Base-by-base conservation (phyloP, 208 protist genomes). In the Leishmania martiniquensis region DNA sequence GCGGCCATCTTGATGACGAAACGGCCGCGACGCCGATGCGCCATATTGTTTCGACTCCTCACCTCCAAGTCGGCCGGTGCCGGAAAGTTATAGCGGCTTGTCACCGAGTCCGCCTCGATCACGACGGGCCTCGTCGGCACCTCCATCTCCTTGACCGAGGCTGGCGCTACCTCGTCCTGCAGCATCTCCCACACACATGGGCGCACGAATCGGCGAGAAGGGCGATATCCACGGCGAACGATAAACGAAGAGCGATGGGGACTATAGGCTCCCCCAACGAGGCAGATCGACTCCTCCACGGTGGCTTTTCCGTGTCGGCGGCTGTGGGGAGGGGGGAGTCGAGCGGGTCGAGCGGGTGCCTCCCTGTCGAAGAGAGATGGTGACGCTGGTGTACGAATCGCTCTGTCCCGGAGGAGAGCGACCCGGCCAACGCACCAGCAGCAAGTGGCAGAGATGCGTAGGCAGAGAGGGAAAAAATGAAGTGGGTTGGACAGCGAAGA, bases 1-100 rank as follows among this genome's bases (percentile, higher is more conserved):
- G 86, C 71, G 20, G 81, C 84, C 6, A 89, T 75, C 76, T 89
- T 92, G 51, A 90, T 87, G 25, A 87, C 82, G 65, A 74, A 90
- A 45, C 82, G 75, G 25, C 89, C 84, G 37, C 82, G 84, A 20
- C 83, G 81, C 29, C 72, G 71, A 12, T n/a, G 32, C 32, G 84
- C 76, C n/a, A 45, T 62, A 52, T 85, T 72, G 15, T 49, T 51
- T 22, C 4, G 4, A n/a, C 47, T 72, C 20, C 6, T 54, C 39
- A 39, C 25, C 55, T 67, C 66, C 25, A 57, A 45, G 34, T 69
- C 29, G 1, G 52, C 3, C 65, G 4, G 37, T 1, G 66, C 7
- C 29, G 66, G 55, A 52, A 82, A 82, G 15, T 57, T n/a, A 39
- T 62, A 52, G 2, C 15, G 44, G 45, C 20, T 0, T 10, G 71